Evolutionary conservation across 2,329 filamentous ascomycete genomes (phyloP).

Genomic region (Tolypocladium amazonense): DNA sequence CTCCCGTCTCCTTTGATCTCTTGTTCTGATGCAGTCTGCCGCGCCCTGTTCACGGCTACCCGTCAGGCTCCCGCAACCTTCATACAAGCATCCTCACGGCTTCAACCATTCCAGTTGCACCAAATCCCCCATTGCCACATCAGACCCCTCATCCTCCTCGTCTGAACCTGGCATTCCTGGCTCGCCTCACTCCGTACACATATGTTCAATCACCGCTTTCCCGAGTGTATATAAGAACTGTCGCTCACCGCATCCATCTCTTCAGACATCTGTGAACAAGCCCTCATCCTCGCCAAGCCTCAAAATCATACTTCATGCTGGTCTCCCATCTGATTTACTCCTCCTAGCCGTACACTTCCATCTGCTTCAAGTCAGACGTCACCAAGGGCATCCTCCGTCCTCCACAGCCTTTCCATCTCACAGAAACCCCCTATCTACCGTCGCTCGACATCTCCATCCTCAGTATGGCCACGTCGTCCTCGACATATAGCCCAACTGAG

Average conservation of each 20-base stretch:
- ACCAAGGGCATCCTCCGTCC: background rate
- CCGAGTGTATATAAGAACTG: conserved; percentile 6
- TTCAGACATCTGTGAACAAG: conserved; percentile 4
- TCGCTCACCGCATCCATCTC: background rate
- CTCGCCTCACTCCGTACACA: conserved; percentile 2
- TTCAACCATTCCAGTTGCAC: conserved; percentile 4
- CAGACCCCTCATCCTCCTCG: conserved; percentile 1
- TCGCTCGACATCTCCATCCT: background rate
- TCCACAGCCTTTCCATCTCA: background rate
- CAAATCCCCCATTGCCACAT: conserved; percentile 6
- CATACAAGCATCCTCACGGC: conserved; percentile 1
- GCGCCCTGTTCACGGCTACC: background rate
- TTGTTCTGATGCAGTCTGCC: conserved; percentile 3
- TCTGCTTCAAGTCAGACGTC: background rate
- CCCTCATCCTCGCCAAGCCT: conserved; percentile 1
- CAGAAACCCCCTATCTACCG: background rate
- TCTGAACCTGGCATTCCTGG: conserved; percentile 3
- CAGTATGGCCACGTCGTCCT: conserved; percentile 14
- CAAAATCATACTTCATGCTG: conserved; percentile 2
- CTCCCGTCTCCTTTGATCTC: background rate
- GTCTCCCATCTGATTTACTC: background rate
- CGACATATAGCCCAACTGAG: conserved; percentile 13
- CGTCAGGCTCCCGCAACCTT: background rate
- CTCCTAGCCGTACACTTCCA: background rate
- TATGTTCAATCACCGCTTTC: background rate